Percentiles rank a stretch among this genome's conserved stretches.
Evolutionary conservation across 2,329 filamentous ascomycete species (phyloP).

Genomic region (Myriosclerotinia scirpicola): DNA sequence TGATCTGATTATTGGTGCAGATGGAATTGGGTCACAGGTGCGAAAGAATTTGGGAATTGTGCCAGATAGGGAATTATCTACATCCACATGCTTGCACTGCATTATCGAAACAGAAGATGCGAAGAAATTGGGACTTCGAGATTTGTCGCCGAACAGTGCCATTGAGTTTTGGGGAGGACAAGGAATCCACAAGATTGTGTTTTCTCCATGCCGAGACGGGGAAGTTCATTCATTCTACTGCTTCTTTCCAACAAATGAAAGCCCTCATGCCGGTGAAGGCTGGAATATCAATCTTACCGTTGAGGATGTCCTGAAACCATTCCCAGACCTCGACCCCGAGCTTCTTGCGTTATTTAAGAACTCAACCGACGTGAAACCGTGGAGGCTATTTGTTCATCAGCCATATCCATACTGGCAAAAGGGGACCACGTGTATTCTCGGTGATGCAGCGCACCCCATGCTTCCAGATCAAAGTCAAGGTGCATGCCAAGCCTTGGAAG

Average conservation of each 20-base stretch:
- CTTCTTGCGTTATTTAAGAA: constrained; percentile 35
- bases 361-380: constrained; percentile 38
- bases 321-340: constrained; percentile 55
- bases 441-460: constrained; percentile 68
- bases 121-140: constrained; percentile 30
- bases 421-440: constrained; percentile 55
- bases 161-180: constrained; percentile 43
- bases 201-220: constrained; percentile 43
- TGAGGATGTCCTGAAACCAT: constrained; percentile 61
- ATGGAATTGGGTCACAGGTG: constrained; percentile 63
- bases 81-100: constrained; percentile 44
- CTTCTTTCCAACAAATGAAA: constrained; percentile 40
- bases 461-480: constrained; percentile 69
- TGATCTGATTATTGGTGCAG: constrained; percentile 48
- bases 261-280: constrained; percentile 35
- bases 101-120: constrained; percentile 39
- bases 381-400: constrained; percentile 48
- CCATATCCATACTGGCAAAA: constrained; percentile 59
- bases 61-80: constrained; percentile 41
- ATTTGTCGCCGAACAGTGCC: constrained; percentile 33
- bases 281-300: constrained; percentile 42
- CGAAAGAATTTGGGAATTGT: constrained; percentile 58
- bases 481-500: constrained; percentile 48
- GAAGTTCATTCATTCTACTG: constrained; percentile 45
- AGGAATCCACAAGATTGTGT: constrained; percentile 45